Evolutionary conservation across 2,329 filamentous ascomycete species (phyloP).

Genomic region (Ramularia endophylla): DNA sequence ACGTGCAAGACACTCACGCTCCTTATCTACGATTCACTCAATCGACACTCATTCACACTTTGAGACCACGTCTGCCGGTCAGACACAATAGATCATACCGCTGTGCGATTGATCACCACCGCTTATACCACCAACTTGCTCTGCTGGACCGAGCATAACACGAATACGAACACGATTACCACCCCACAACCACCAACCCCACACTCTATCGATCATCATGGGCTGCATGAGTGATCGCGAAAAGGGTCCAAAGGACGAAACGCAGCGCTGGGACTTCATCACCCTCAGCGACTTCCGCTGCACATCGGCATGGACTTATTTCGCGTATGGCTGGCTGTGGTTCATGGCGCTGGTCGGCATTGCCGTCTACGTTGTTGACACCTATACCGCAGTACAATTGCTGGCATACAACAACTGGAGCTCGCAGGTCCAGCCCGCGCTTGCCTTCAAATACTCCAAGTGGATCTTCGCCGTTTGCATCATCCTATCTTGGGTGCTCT

Average conservation of each 20-base stretch:
- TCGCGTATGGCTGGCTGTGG: slow-evolving; percentile 83
- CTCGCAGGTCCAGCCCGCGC: slow-evolving; percentile 69
- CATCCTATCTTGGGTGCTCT: slow-evolving; percentile 78
- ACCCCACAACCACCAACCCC: not conserved
- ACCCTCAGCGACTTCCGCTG: slow-evolving; percentile 72
- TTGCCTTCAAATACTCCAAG: slow-evolving; percentile 73
- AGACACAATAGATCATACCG: slow-evolving; percentile 8
- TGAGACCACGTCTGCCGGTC: slow-evolving; percentile 15
- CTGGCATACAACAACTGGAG: slow-evolving; percentile 87
- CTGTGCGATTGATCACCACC: slow-evolving; percentile 1
- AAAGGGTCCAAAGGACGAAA: slow-evolving; percentile 37
- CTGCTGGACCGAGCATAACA: slow-evolving; percentile 15
- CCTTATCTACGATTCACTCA: slow-evolving; percentile 7
- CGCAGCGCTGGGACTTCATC: slow-evolving; percentile 81
- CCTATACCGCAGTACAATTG: slow-evolving; percentile 87
- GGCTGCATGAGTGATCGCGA: slow-evolving; percentile 32
- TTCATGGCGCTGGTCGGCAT: slow-evolving; percentile 71
- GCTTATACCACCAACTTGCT: slow-evolving; percentile 3
- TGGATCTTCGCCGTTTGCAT: slow-evolving; percentile 96
- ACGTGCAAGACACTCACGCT: slow-evolving; percentile 6
- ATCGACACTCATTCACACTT: slow-evolving; percentile 4
- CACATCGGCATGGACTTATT: slow-evolving; percentile 65
- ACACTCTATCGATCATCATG: slow-evolving; percentile 21
- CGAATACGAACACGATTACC: slow-evolving; percentile 3
- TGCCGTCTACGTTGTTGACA: slow-evolving; percentile 83